phyloP scores from a whole-genome alignment of 1,284 basidiomycete species.

The Ustilago lituana region DNA sequence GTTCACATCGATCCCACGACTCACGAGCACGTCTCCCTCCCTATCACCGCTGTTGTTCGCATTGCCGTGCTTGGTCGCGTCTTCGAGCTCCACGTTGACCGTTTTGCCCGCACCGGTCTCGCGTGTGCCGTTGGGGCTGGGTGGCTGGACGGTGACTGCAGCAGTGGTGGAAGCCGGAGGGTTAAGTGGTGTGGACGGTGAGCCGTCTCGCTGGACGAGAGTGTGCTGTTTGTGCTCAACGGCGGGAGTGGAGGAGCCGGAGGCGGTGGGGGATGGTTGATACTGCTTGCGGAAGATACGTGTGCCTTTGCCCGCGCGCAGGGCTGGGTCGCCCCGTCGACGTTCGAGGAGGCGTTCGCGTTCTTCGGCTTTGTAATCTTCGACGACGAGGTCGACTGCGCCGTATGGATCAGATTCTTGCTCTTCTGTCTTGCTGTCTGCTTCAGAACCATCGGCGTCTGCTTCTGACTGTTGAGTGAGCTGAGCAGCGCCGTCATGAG shows the following conservation, averaged over 20 bases:
- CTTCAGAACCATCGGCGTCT: neutral
- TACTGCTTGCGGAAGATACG: slow-evolving; percentile 56
- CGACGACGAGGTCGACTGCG: slow-evolving; percentile 54
- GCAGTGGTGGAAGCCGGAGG: slow-evolving; percentile 24
- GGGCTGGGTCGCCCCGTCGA: slow-evolving; percentile 53
- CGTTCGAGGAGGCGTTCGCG: slow-evolving; percentile 52
- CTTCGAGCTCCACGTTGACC: slow-evolving; percentile 14
- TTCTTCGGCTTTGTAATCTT: slow-evolving; percentile 58
- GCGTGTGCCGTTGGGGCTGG: neutral
- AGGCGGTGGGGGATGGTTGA: slow-evolving; percentile 28
- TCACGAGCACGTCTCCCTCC: slow-evolving; percentile 11
- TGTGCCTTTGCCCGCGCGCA: slow-evolving; percentile 48
- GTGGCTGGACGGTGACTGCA: slow-evolving; percentile 11
- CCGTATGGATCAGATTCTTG: slow-evolving; percentile 38
- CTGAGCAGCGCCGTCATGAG: neutral
- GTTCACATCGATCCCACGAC: slow-evolving; percentile 24
- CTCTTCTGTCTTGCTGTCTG: neutral
- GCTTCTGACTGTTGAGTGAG: neutral
- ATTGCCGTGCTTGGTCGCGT: neutral
- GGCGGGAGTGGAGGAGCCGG: slow-evolving; percentile 14
- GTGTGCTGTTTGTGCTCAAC: neutral
- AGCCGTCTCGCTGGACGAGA: slow-evolving; percentile 8
- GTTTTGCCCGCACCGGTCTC: neutral
- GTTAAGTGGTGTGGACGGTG: slow-evolving; percentile 25
- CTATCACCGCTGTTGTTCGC: slow-evolving; percentile 2